Percentiles rank a stretch among this genome's conserved stretches.
Conservation (phyloP, 306 rosid genomes). For the Cucumis cinereus region DNA sequence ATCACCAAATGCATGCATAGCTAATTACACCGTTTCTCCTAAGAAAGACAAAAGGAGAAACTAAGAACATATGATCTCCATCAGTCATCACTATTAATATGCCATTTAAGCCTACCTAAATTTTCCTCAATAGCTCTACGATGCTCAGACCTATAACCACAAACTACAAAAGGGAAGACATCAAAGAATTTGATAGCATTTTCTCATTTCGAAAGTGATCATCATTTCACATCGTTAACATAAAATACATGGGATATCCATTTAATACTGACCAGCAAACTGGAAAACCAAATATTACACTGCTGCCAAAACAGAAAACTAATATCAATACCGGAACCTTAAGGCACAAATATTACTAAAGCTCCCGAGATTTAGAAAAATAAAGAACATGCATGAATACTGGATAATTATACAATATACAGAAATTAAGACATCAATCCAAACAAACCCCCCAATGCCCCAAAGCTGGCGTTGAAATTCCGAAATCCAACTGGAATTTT, state of each 20-base stretch:
- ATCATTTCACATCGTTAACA: background rate
- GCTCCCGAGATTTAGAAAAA: background rate
- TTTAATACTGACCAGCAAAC: background rate
- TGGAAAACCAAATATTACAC: background rate
- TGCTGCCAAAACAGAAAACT: background rate
- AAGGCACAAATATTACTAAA: no score
- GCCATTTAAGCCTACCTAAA: background rate
- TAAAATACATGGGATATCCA: background rate
- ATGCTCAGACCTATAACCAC: background rate
- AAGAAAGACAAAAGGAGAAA: background rate
- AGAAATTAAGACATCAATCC: background rate
- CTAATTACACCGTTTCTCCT: slow-evolving; percentile 9
- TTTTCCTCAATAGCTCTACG: background rate
- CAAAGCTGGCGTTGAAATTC: background rate
- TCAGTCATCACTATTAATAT: background rate
- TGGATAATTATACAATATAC: background rate
- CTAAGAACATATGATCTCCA: background rate
- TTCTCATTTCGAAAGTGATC: background rate
- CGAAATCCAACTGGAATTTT: background rate
- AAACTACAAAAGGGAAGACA: background rate
- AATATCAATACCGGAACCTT: background rate
- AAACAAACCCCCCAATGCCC: background rate
- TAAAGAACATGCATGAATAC: background rate
- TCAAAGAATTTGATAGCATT: background rate
- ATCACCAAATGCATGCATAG: slow-evolving; percentile 7